phyloP scores from a whole-genome alignment of 768 basidiomycete species.

The Amanita exitialis region DNA sequence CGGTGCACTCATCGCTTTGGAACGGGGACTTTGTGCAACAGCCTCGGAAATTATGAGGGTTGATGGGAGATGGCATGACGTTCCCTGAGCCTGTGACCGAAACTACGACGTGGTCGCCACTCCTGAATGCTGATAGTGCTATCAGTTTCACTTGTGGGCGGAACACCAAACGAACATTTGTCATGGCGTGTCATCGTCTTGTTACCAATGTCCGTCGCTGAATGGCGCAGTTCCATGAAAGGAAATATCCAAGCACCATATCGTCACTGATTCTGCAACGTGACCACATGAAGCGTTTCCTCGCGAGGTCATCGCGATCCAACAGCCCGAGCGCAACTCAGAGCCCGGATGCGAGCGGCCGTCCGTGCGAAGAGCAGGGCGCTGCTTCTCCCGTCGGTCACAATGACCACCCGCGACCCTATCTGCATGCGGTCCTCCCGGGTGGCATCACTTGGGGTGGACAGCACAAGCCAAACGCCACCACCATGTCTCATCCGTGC shows the following conservation, averaged over 20 bases:
- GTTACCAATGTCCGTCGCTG: too few species aligned
- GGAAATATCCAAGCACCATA: background rate
- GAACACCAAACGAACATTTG: too few species aligned
- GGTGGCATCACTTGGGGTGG: constrained; percentile 24
- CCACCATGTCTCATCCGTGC: constrained; percentile 66
- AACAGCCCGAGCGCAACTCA: constrained; percentile 12
- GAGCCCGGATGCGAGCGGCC: constrained; percentile 10
- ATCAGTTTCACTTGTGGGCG: too few species aligned
- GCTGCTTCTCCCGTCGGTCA: background rate
- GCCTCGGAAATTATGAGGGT: too few species aligned
- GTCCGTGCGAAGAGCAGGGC: background rate
- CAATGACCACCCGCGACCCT: background rate
- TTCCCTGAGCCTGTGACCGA: too few species aligned
- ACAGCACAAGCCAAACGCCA: constrained; percentile 55
- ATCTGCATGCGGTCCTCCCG: background rate
- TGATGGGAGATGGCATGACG: too few species aligned
- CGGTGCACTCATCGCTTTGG: too few species aligned
- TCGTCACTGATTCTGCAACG: background rate
- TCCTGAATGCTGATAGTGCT: too few species aligned
- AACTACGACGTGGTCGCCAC: too few species aligned
- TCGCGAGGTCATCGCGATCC: constrained; percentile 28
- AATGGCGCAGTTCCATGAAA: background rate
- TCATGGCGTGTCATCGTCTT: too few species aligned
- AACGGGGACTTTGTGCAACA: too few species aligned
- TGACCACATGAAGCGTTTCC: constrained; percentile 30